phyloP scores from a whole-genome alignment of 176 grass and related monocot species.

The Eleusine indica region DNA sequence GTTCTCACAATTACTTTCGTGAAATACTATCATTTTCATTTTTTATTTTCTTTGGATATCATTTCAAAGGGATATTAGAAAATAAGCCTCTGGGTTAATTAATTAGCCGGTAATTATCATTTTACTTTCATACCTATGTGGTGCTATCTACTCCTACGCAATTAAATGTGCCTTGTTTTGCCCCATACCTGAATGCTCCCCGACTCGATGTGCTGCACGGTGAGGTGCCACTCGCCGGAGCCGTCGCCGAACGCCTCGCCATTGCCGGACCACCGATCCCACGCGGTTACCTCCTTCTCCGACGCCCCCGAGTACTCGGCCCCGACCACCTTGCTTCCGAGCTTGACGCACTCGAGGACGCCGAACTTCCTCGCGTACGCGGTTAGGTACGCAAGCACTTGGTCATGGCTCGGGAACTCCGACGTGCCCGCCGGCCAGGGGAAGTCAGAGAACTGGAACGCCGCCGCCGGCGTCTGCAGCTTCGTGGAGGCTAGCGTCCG shows the following conservation, averaged over 20 bases:
- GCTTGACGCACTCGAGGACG: conserved; percentile 45
- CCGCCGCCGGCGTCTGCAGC: conserved; percentile 48
- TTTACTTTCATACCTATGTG: no score
- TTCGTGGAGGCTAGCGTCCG: conserved; percentile 59
- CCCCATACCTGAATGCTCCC: no score
- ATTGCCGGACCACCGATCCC: conserved; percentile 57
- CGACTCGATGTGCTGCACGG: no score
- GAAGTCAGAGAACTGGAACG: conserved; percentile 68
- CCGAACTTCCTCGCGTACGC: conserved; percentile 57
- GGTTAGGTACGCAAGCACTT: conserved; percentile 50
- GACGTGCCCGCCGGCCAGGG: conserved; percentile 45
- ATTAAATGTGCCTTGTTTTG: no score
- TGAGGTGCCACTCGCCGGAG: no score
- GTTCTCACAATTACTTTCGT: no score
- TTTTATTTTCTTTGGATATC: no score
- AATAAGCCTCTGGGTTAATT: no score
- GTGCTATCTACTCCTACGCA: no score
- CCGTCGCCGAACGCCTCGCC: conserved; percentile 57
- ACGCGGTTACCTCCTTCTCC: not conserved
- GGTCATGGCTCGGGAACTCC: conserved; percentile 36
- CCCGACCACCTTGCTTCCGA: conserved; percentile 36
- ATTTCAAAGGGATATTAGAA: no score
- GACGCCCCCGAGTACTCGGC: conserved; percentile 28
- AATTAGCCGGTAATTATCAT: no score
- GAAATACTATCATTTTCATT: no score